Base-by-base conservation (phyloP, 2,329 filamentous ascomycete genomes). In the Apiospora koreana region DNA sequence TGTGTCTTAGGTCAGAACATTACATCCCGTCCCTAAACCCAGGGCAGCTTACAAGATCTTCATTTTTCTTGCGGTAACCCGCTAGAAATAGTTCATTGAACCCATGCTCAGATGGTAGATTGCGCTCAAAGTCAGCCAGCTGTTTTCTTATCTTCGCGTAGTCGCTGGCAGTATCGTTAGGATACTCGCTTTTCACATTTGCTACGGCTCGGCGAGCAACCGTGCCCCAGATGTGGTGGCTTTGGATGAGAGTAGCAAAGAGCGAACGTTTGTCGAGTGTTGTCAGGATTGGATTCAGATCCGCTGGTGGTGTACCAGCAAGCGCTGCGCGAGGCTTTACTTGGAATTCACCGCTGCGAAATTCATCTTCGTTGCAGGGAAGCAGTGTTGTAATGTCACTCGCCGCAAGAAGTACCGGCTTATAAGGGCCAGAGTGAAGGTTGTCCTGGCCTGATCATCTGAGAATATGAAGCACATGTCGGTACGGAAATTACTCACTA, bases 221-320 rank as follows among this genome's bases (percentile, higher is more conserved):
- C 16, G 80, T 80, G 5, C 86, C 87, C 87, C 87, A 89, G 69
- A 86, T 83, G 68, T 86, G 81, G 69, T 88, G 86, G 21, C 84
- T 83, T 71, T 89, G 87, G 73, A 89, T 86, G 3, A 89, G 76
- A 0, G 85, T 85, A 0, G 86, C 87, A 72, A 89, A 89, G 1
- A 89, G 78, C 0, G 87, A 88, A 16, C 86, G 81, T 12, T 82
- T 79, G 3, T 80, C 79, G 54, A 85, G 81, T 8, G 76, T 77
- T 43, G 84, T 79, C 7, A 88, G 79, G 0, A 75, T 74, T 0
- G 86, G 85, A 25, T 86, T 81, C 2, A 82, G 82, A 3, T 83
- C 77, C 1, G 86, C 86, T 0, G 86, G 85, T 0, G 82, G 84
- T 0, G 87, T 88, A 21, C 85, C 86, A 42, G 86, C 85, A 38